Evolutionary conservation across 306 rosid genomes (phyloP).

Genomic region (Corylus avellana): DNA sequence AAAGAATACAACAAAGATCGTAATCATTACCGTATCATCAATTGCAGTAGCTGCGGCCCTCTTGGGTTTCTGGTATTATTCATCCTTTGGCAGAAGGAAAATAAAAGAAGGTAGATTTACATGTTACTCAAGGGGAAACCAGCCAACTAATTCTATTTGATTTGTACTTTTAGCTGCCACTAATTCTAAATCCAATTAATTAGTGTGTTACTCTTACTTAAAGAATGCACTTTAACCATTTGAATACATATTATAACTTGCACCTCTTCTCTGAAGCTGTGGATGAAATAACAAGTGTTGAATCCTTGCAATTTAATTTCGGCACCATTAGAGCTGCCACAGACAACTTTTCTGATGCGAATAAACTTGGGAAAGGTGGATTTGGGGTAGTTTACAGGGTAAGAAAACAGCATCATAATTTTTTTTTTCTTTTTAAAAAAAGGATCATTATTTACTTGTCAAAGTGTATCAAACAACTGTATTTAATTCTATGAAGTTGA

Average conservation of each 20-base stretch:
- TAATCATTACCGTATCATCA: constrained; percentile 9
- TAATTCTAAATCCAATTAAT: no score
- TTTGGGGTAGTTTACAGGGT: constrained; percentile 60
- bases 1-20: not conserved
- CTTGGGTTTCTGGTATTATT: constrained; percentile 12
- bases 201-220: no score
- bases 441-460: no score
- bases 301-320: constrained; percentile 46
- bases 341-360: constrained; percentile 33
- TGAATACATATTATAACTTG: no score
- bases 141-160: not conserved
- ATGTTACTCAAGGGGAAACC: no score
- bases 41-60: constrained; percentile 18
- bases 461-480: no score
- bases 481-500: not conserved
- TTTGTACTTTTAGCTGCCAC: not conserved
- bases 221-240: not conserved
- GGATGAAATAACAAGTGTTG: constrained; percentile 1
- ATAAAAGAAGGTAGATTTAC: not conserved
- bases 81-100: constrained; percentile 8
- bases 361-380: constrained; percentile 55
- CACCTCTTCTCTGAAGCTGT: not conserved
- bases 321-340: constrained; percentile 43
- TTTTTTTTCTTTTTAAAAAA: no score
- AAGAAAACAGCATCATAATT: not conserved